Conservation (phyloP, 352 stramenopile genomes). For the Hyphochytrium catenoides region DNA sequence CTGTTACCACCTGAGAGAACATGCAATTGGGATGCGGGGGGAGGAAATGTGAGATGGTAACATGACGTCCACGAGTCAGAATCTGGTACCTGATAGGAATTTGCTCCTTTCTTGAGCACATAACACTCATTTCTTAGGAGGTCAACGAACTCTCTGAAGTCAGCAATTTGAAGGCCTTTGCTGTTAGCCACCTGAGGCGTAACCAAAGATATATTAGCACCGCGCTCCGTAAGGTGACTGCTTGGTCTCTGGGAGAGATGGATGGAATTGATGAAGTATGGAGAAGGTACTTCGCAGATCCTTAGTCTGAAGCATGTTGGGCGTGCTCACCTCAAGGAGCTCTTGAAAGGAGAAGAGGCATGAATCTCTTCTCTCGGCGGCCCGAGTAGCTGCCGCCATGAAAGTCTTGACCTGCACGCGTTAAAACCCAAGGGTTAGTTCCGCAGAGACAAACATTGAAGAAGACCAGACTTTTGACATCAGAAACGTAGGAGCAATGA, state of each 20-base stretch:
- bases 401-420: conserved; percentile 60
- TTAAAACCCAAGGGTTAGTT: no score
- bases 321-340: conserved; percentile 20
- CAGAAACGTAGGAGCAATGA: no score
- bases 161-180: conserved; percentile 39
- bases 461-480: no score
- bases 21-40: no score
- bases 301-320: conserved; percentile 11
- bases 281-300: conserved; percentile 7
- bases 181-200: conserved; percentile 35
- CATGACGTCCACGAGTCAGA: no score
- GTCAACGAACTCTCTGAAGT: conserved; percentile 56
- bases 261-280: no score
- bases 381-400: conserved; percentile 39
- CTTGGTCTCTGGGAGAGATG: no score
- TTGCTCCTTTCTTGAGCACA: conserved; percentile 46
- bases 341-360: conserved; percentile 46
- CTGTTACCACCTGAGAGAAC: no score
- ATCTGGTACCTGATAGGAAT: conserved; percentile 49
- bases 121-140: conserved; percentile 60
- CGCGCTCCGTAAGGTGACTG: no score
- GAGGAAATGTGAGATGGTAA: no score
- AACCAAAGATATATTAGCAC: no score
- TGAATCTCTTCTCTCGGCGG: conserved; percentile 23
- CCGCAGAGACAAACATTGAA: no score